phyloP scores from a whole-genome alignment of 495 filamentous ascomycete genomes.

The Trichoderma parareesei region DNA sequence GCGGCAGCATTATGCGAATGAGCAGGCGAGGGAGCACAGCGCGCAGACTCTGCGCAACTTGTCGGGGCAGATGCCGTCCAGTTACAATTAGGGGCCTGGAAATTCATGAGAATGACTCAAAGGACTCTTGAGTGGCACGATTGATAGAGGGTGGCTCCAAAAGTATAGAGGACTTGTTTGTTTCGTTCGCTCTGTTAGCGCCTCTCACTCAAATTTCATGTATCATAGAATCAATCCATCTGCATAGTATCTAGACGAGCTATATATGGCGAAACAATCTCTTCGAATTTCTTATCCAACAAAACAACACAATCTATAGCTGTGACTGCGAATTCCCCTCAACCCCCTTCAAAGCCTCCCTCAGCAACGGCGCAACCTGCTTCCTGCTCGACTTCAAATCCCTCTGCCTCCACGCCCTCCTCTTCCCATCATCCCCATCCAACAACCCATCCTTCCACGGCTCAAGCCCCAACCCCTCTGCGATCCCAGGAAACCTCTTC shows the following conservation, averaged over 20 bases:
- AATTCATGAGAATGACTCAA: background rate
- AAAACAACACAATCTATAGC: background rate
- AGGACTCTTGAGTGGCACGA: background rate
- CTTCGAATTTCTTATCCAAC: too few relatives aligned
- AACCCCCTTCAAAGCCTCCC: constrained; percentile 49
- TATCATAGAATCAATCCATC: background rate
- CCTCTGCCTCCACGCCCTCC: constrained; percentile 59
- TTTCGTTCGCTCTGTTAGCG: background rate
- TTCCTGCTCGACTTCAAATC: constrained; percentile 69
- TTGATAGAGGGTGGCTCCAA: too few relatives aligned
- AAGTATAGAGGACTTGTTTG: background rate
- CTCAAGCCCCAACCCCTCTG: constrained; percentile 47
- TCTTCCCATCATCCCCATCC: constrained; percentile 32
- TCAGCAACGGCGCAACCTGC: constrained; percentile 77
- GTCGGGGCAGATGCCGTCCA: background rate
- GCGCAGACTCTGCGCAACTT: background rate
- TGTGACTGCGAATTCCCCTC: constrained; percentile 20
- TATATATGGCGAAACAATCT: background rate
- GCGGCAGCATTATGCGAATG: background rate
- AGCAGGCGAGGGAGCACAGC: background rate
- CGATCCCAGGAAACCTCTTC: constrained; percentile 43
- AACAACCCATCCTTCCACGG: constrained; percentile 40
- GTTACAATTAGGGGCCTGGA: background rate
- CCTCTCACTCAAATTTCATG: background rate
- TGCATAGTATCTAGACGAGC: background rate